Conservation (phyloP, 2,329 filamentous ascomycete genomes). For the Fusarium vanettenii region DNA sequence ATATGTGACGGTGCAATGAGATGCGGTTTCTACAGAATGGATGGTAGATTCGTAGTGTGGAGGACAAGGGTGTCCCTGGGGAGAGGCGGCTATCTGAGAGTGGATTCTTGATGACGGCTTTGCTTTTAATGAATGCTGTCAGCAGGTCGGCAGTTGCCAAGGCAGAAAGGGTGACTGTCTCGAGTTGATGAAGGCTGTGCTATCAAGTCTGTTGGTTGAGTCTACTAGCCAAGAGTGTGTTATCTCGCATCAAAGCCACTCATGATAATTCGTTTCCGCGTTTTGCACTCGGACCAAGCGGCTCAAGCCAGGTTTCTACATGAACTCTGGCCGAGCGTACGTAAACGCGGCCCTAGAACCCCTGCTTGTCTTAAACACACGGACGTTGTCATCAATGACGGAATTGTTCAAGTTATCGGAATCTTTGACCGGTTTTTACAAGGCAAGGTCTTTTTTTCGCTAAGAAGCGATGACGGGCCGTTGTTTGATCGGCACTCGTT, state of each 20-base stretch:
- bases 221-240: neutral
- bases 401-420: neutral
- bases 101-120: neutral
- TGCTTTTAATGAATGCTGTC: neutral
- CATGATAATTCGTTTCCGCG: neutral
- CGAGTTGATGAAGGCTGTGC: neutral
- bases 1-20: slow-evolving; percentile 19
- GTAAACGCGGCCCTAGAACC: neutral
- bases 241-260: neutral
- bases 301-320: neutral
- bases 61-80: slow-evolving; percentile 22
- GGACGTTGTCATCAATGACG: neutral
- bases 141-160: neutral
- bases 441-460: neutral
- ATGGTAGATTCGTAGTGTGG: neutral
- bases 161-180: neutral
- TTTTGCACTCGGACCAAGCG: neutral
- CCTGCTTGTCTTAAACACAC: neutral
- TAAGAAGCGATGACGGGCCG: slow-evolving; percentile 9
- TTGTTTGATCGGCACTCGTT: slow-evolving; percentile 21
- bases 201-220: neutral
- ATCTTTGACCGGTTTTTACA: neutral
- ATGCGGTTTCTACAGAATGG: neutral
- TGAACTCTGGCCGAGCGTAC: neutral
- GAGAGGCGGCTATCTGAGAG: slow-evolving; percentile 6